phyloP scores from a whole-genome alignment of 2,329 filamentous ascomycete genomes.

The Pseudogymnoascus pannorum region DNA sequence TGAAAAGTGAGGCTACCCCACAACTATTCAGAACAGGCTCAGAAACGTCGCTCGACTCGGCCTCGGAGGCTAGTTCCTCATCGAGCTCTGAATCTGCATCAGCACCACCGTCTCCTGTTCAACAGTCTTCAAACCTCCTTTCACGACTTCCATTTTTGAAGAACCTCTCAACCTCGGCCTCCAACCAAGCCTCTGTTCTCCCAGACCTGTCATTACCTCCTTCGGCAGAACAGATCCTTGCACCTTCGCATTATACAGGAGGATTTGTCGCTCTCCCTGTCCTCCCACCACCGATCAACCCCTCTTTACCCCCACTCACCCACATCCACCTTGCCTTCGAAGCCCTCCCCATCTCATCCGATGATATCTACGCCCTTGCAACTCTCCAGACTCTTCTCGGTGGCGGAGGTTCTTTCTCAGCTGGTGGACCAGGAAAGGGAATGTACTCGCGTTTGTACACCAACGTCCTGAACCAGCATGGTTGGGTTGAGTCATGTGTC shows the following conservation, averaged over 20 bases:
- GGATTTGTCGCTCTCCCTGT: constrained; percentile 82
- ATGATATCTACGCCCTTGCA: constrained; percentile 93
- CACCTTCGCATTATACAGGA: constrained; percentile 79
- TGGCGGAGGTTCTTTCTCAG: constrained; percentile 92
- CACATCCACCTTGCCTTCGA: constrained; percentile 97
- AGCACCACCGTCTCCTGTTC: constrained; percentile 32
- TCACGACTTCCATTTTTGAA: constrained; percentile 88
- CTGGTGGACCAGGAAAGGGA: constrained; percentile 92
- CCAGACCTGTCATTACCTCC: constrained; percentile 37
- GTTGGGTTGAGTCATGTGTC: constrained; percentile 93
- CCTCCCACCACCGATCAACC: constrained; percentile 70
- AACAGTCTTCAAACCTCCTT: constrained; percentile 59
- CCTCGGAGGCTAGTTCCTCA: constrained; percentile 28
- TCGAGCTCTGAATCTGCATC: constrained; percentile 31
- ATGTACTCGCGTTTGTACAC: constrained; percentile 99
- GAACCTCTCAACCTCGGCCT: constrained; percentile 70
- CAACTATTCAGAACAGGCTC: constrained; percentile 48
- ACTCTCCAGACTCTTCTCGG: constrained; percentile 93
- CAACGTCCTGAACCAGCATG: constrained; percentile 94
- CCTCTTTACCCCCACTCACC: constrained; percentile 71
- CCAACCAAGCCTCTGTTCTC: constrained; percentile 52
- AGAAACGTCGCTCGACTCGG: constrained; percentile 46
- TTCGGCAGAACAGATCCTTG: constrained; percentile 47
- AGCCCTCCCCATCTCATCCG: constrained; percentile 79
- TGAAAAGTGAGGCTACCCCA: constrained; percentile 52